A percentile compares a stretch with the other conserved stretches of the same genome.
phyloP scores from a whole-genome alignment of 805 yeast species.

The Ogataea pini region DNA sequence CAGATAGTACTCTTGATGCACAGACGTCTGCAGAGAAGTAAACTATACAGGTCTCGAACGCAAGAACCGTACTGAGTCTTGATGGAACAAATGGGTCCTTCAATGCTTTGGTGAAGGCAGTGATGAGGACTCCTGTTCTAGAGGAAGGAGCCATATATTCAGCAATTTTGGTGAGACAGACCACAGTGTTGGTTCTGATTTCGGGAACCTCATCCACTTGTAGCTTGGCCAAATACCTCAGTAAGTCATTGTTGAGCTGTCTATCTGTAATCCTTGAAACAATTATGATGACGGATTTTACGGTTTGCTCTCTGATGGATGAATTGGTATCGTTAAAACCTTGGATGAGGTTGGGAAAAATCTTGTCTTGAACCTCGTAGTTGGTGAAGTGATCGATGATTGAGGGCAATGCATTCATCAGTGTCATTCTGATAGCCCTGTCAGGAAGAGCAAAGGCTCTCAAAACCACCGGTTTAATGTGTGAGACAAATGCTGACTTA shows the following conservation, averaged over 20 bases:
- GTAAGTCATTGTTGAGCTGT: conserved; percentile 81
- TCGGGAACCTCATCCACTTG: conserved; percentile 77
- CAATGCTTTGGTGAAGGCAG: conserved; percentile 83
- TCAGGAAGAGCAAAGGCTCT: conserved; percentile 66
- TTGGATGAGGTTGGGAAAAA: conserved; percentile 67
- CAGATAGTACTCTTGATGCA: conserved; percentile 78
- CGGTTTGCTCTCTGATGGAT: conserved; percentile 76
- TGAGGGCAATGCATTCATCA: conserved; percentile 62
- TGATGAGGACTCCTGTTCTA: conserved; percentile 73
- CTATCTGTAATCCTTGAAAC: conserved; percentile 70
- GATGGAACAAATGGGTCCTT: conserved; percentile 78
- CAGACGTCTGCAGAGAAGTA: conserved; percentile 73
- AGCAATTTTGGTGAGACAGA: conserved; percentile 68
- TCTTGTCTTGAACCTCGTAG: conserved; percentile 63
- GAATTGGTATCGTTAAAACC: conserved; percentile 87
- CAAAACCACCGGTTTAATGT: conserved; percentile 63
- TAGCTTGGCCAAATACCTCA: conserved; percentile 77
- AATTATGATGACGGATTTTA: conserved; percentile 59
- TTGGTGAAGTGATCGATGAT: conserved; percentile 53
- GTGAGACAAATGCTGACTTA: conserved; percentile 37
- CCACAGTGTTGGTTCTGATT: conserved; percentile 74
- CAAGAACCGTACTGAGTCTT: conserved; percentile 72
- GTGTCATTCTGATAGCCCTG: conserved; percentile 72
- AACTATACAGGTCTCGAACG: conserved; percentile 64
- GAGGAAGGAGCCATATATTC: conserved; percentile 52